phyloP scores from a whole-genome alignment of 306 rosid genomes.

The Quercus gilva region DNA sequence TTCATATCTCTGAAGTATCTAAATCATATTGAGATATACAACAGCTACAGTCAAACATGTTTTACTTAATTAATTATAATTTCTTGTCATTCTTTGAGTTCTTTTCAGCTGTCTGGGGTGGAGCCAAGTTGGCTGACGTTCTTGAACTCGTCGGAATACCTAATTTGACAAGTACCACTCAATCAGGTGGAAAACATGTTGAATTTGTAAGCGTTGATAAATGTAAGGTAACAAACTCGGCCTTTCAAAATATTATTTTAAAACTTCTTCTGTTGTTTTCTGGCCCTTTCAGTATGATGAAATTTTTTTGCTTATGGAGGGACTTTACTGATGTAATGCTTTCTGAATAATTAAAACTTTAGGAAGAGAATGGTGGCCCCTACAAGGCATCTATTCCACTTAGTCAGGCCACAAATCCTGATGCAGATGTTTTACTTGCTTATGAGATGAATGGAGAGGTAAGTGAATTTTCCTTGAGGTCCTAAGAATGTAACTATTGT shows the following conservation, averaged over 20 bases:
- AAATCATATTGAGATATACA: background rate
- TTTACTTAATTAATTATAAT: constrained; percentile 9
- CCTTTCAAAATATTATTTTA: background rate
- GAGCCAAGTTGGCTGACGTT: constrained; percentile 83
- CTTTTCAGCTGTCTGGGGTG: constrained; percentile 87
- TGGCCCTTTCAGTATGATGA: background rate
- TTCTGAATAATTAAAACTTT: constrained; percentile 17
- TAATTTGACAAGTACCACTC: constrained; percentile 51
- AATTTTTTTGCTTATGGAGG: background rate
- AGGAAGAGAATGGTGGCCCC: constrained; percentile 98
- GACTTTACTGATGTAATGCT: constrained; percentile 1
- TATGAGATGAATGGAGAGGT: constrained; percentile 99
- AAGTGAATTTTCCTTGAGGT: constrained; percentile 25
- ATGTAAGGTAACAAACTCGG: constrained; percentile 71
- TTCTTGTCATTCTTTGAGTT: constrained; percentile 12
- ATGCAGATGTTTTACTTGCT: constrained; percentile 92
- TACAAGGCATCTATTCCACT: constrained; percentile 96
- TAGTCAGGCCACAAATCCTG: constrained; percentile 83
- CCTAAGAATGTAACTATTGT: background rate
- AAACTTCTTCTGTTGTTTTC: background rate
- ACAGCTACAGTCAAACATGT: constrained; percentile 11
- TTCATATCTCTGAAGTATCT: background rate
- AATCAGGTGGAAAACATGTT: constrained; percentile 83
- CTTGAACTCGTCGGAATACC: constrained; percentile 86
- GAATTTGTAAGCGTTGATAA: constrained; percentile 87